Conservation (phyloP, 2,329 filamentous ascomycete species). For the Sclerotinia sclerotiorum region DNA sequence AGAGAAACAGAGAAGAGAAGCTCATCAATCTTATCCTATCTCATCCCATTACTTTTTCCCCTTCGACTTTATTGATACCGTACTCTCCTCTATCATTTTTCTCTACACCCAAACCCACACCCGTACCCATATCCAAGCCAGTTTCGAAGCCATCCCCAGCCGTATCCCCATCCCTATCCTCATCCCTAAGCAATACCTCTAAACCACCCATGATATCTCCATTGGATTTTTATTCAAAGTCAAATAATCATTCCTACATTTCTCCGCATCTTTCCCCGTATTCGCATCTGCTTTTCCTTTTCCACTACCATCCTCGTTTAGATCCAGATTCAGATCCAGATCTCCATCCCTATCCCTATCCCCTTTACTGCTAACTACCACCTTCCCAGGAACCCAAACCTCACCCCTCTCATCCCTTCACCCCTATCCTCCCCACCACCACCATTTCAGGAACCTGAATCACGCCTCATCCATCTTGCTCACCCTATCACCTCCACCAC, state of each 20-base stretch:
- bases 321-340: too few relatives aligned
- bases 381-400: too few relatives aligned
- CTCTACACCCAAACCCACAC: background rate
- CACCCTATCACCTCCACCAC: background rate
- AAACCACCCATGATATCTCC: background rate
- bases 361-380: too few relatives aligned
- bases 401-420: too few relatives aligned
- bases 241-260: background rate
- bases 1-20: background rate
- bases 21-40: slow-evolving; percentile 5
- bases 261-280: too few relatives aligned
- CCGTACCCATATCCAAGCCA: background rate
- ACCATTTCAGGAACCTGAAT: too few relatives aligned
- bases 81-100: too few relatives aligned
- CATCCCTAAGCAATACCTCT: slow-evolving; percentile 1
- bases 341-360: too few relatives aligned
- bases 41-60: background rate
- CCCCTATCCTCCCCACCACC: too few relatives aligned
- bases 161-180: background rate
- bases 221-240: background rate
- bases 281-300: too few relatives aligned
- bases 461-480: background rate
- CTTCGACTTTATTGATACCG: background rate
- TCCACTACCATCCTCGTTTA: too few relatives aligned
- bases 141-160: background rate